phyloP scores from a whole-genome alignment of 164 flowering plant genomes.

The Sextonia rubra region DNA sequence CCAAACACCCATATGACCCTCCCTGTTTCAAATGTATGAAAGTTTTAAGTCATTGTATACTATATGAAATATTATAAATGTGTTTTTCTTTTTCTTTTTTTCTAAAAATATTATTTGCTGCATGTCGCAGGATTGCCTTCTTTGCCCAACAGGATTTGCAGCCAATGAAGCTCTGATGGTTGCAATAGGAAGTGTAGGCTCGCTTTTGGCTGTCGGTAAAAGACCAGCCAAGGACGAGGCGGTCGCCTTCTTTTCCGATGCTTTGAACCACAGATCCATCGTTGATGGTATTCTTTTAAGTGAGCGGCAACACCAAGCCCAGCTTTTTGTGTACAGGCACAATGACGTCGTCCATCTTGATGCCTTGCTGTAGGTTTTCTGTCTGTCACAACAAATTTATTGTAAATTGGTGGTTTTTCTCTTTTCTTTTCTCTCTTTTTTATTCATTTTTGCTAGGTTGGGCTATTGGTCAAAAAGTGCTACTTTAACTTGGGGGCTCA shows the following conservation, averaged over 20 bases:
- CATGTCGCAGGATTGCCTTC: slow-evolving; percentile 78
- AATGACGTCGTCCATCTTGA: slow-evolving; percentile 83
- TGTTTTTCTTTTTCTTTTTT: too few relatives aligned
- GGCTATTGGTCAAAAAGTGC: too few relatives aligned
- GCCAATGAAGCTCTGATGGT: slow-evolving; percentile 93
- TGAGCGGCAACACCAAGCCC: slow-evolving; percentile 51
- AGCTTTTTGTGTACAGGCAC: slow-evolving; percentile 69
- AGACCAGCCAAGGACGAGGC: slow-evolving; percentile 47
- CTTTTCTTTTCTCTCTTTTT: not conserved
- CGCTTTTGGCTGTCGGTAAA: slow-evolving; percentile 45
- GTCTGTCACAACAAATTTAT: not conserved
- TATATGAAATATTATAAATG: too few relatives aligned
- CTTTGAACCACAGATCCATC: slow-evolving; percentile 90
- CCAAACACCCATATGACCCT: not conserved
- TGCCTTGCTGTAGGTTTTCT: slow-evolving; percentile 54
- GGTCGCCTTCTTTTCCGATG: slow-evolving; percentile 87
- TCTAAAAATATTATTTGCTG: not conserved
- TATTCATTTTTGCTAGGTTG: not conserved
- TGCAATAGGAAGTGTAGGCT: slow-evolving; percentile 61
- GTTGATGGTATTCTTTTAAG: slow-evolving; percentile 95
- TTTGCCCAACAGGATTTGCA: slow-evolving; percentile 96
- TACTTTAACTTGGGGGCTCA: too few relatives aligned
- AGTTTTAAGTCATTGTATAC: not conserved
- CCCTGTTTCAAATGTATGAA: too few relatives aligned
- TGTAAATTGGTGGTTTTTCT: too few relatives aligned